Conservation (phyloP, 768 basidiomycete species). For the Trametes gibbosa region DNA sequence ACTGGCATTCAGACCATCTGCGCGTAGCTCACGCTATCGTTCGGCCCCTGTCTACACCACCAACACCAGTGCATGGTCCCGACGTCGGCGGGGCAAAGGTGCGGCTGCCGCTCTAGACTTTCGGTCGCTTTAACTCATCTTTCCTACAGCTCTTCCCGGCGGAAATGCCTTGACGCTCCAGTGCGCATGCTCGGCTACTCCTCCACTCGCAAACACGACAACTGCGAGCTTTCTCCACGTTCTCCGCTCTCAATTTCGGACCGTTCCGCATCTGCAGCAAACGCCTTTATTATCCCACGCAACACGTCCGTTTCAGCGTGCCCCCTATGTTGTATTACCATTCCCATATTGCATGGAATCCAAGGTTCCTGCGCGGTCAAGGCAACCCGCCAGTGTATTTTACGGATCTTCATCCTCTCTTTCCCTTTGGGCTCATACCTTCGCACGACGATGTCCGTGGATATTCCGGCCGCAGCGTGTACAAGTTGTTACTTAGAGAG, state of each 20-base stretch:
- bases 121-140: background rate
- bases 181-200: background rate
- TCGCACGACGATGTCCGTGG: conserved; percentile 1
- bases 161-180: conserved; percentile 22
- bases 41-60: conserved; percentile 28
- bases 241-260: background rate
- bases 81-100: conserved; percentile 16
- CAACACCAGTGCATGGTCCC: conserved; percentile 10
- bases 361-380: background rate
- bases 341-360: background rate
- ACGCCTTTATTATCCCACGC: background rate
- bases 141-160: conserved; percentile 25
- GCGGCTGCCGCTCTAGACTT: background rate
- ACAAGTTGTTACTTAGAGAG: background rate
- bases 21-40: conserved; percentile 10
- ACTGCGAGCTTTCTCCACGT: background rate
- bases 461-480: background rate
- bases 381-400: background rate
- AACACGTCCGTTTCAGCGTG: background rate
- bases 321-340: conserved; percentile 4
- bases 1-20: background rate
- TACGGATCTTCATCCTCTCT: background rate
- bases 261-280: background rate
- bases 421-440: background rate
- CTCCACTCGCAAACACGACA: background rate